Evolutionary conservation across 305 asterid species (phyloP).

Genomic region (Fraxinus velutina): DNA sequence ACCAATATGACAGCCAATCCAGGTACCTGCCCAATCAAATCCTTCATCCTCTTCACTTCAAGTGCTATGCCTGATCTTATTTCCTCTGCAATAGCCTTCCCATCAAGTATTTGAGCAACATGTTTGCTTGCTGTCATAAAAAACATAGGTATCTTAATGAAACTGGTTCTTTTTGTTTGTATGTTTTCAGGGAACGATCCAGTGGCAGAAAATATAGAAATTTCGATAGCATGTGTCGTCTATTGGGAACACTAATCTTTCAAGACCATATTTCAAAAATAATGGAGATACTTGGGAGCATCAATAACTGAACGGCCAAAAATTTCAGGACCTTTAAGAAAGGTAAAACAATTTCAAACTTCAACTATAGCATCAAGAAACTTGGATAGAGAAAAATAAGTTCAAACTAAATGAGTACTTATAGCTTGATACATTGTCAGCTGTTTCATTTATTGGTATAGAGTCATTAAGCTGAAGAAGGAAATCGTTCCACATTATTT

Average conservation of each 20-base stretch:
- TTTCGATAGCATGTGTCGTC: neutral
- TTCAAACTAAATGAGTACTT: neutral
- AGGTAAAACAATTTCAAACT: neutral
- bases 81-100: conserved; percentile 57
- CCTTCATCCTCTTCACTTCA: conserved; percentile 67
- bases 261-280: neutral
- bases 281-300: conserved; percentile 1
- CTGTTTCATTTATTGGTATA: neutral
- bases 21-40: conserved; percentile 60
- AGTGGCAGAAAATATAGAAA: neutral
- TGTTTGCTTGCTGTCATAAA: conserved; percentile 36
- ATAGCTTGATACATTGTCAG: neutral
- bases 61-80: conserved; percentile 64
- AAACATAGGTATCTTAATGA: conserved; percentile 16
- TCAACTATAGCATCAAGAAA: neutral
- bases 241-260: neutral
- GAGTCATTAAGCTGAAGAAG: neutral
- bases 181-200: neutral
- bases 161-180: conserved; percentile 20
- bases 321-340: conserved; percentile 8
- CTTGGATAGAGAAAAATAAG: neutral
- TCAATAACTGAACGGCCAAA: neutral
- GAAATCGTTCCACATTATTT: neutral
- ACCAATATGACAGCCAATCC: conserved; percentile 81
- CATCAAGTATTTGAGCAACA: conserved; percentile 61